A percentile compares a stretch with the other conserved stretches of the same genome.
Conservation (phyloP, 768 basidiomycete species). For the Trametes cingulata region DNA sequence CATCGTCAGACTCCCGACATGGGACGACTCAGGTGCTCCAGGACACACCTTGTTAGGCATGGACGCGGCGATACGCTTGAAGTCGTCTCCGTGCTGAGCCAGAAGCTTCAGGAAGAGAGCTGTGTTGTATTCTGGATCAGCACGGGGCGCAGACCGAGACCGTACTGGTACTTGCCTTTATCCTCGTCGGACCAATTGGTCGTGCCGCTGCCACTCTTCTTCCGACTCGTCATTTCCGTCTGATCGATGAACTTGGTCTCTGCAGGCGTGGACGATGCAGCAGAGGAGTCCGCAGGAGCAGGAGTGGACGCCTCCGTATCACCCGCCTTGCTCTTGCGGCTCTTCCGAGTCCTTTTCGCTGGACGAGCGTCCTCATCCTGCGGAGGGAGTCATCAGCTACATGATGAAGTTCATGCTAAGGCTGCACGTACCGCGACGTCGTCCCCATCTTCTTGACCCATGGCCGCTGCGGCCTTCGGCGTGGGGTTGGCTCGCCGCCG, state of each 20-base stretch:
- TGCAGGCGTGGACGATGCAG: slow-evolving; percentile 24
- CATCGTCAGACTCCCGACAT: slow-evolving; percentile 2
- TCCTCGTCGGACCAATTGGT: slow-evolving; percentile 69
- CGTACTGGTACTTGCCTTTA: slow-evolving; percentile 46
- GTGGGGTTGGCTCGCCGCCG: slow-evolving; percentile 38
- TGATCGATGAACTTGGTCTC: slow-evolving; percentile 30
- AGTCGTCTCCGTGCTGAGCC: slow-evolving; percentile 63
- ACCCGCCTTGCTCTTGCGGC: slow-evolving; percentile 35
- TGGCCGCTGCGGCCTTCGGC: slow-evolving; percentile 32
- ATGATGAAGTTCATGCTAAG: not conserved
- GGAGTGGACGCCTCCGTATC: slow-evolving; percentile 25
- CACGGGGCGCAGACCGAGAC: not conserved
- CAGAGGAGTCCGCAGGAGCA: slow-evolving; percentile 28
- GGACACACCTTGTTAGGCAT: slow-evolving; percentile 60
- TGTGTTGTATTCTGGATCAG: slow-evolving; percentile 23
- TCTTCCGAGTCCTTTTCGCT: slow-evolving; percentile 32
- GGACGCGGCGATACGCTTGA: slow-evolving; percentile 65
- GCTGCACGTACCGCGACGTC: slow-evolving; percentile 31
- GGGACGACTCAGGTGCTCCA: not conserved
- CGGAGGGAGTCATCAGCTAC: not conserved
- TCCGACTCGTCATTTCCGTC: slow-evolving; percentile 27
- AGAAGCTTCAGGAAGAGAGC: slow-evolving; percentile 57
- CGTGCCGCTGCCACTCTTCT: slow-evolving; percentile 33
- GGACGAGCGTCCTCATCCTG: slow-evolving; percentile 35
- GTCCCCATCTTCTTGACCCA: slow-evolving; percentile 35